phyloP scores from a whole-genome alignment of 2,329 filamentous ascomycete species.

The Colletotrichum neosansevieriae region DNA sequence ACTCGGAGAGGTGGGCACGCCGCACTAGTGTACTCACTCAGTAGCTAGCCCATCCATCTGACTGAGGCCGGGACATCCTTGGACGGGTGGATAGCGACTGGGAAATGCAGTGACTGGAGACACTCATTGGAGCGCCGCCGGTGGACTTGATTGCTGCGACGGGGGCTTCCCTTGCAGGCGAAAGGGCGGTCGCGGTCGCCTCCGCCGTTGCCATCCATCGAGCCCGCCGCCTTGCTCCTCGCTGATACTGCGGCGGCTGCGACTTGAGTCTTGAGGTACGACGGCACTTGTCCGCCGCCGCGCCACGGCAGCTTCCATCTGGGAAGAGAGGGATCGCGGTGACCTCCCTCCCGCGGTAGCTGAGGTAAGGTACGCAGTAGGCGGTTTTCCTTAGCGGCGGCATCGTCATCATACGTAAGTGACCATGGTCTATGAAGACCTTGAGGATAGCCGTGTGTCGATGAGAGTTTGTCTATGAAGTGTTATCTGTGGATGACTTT shows the following conservation, averaged over 20 bases:
- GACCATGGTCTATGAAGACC: too few species aligned
- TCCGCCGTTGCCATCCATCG: constrained; percentile 27
- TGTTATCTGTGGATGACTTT: background rate
- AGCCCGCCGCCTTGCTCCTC: constrained; percentile 28
- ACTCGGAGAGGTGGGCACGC: constrained; percentile 21
- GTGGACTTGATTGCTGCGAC: constrained; percentile 3
- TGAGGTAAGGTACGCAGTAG: background rate
- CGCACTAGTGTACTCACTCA: background rate
- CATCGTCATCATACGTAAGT: too few species aligned
- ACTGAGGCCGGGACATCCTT: background rate
- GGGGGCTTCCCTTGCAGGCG: constrained; percentile 33
- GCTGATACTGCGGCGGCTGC: constrained; percentile 1
- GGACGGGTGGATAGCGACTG: background rate
- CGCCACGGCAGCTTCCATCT: background rate
- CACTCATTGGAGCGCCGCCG: constrained; percentile 7
- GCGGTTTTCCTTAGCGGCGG: too few species aligned
- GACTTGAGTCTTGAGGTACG: too few species aligned
- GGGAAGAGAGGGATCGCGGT: background rate
- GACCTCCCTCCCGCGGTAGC: constrained; percentile 1
- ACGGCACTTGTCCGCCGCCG: background rate
- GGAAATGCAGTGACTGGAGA: constrained; percentile 4
- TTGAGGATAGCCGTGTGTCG: too few species aligned
- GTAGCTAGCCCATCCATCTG: background rate
- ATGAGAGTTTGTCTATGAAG: background rate
- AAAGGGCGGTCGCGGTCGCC: constrained; percentile 39